Conservation (phyloP, 148 eudicot genomes). For the Pharnaceum exiguum region DNA sequence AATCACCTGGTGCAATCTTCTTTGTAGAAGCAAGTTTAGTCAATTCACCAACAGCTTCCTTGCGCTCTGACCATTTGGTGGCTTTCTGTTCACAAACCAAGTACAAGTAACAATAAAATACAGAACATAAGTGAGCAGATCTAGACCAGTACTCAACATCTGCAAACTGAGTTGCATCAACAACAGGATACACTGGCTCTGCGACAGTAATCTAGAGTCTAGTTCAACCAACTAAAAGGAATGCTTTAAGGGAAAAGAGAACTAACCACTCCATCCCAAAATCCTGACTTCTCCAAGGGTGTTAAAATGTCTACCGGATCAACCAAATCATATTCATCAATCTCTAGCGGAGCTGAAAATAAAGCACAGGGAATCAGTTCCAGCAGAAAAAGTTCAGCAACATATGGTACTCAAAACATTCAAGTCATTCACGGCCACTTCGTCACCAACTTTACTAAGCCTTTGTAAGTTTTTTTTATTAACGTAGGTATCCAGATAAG, state of each 20-base stretch:
- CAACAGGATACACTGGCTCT: too few relatives aligned
- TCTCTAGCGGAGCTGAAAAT: constrained; percentile 77
- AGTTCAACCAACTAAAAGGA: not conserved
- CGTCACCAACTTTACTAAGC: too few relatives aligned
- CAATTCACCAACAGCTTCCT: constrained; percentile 95
- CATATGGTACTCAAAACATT: too few relatives aligned
- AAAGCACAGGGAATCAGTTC: constrained; percentile 13
- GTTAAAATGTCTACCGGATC: constrained; percentile 98
- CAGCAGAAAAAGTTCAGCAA: not conserved
- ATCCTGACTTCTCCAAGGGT: constrained; percentile 93
- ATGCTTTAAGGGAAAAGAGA: constrained; percentile 1
- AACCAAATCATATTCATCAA: constrained; percentile 95
- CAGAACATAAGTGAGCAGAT: not conserved
- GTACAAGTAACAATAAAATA: constrained; percentile 11
- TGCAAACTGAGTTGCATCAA: too few relatives aligned
- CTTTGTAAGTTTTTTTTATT: too few relatives aligned
- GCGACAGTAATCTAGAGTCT: too few relatives aligned
- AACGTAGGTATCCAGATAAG: too few relatives aligned
- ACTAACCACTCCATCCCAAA: constrained; percentile 98
- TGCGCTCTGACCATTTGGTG: constrained; percentile 94
- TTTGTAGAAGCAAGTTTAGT: constrained; percentile 96
- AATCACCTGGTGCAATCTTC: constrained; percentile 95
- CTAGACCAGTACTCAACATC: too few relatives aligned
- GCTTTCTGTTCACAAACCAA: constrained; percentile 64
- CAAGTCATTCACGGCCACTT: too few relatives aligned